Evolutionary conservation across 2,329 filamentous ascomycete genomes (phyloP), one percentile per base, ranked within the genome.

Genomic region (Aulographum hederae): DNA sequence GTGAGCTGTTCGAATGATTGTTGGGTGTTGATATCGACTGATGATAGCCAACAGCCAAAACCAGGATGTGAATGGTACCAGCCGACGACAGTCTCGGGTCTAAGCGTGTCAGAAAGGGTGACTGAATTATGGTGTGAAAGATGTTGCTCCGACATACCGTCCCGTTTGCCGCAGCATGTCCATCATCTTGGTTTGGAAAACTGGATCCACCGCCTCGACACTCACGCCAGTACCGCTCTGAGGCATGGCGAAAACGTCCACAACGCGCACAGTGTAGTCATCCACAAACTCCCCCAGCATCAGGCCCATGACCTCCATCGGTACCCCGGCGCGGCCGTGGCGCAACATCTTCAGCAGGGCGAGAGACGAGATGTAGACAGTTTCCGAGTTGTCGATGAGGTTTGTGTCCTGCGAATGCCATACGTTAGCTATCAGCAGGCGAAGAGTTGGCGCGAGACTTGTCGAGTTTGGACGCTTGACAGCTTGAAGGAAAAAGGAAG

Each of bases 101-200:
- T 93, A 11, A 8, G 18, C 6, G 8, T 25, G 21, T 25, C 8
- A 25, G 8, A 25, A 8, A n/a, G n/a, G 21, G n/a, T 25, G 8
- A 8, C 21, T 8, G 21, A 25, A n/a, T n/a, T 25, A 25, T 8
- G n/a, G 21, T n/a, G 21, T 25, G 8, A n/a, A 8, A 25, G 21
- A 25, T 8, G n/a, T 25, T 25, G 8, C 21, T n/a, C 8, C 21
- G n/a, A 40, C 69, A 46, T 63, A 91, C 82, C 89, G 71, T 60
- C 89, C 89, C 36, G 89, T 98, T 65, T 98, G 89, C 49, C 80
- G 70, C 53, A 98, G 65, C 89, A 98, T 95, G 54, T 98, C 89
- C 89, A 98, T 98, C 89, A 98, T 98, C 68, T 94, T 98, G 48
- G 84, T 94, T 63, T 98, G 89, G 57, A 98, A 98, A 20, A 98